Conservation (phyloP, 78 protist species). For the Dictyostelium brefeldianum region DNA sequence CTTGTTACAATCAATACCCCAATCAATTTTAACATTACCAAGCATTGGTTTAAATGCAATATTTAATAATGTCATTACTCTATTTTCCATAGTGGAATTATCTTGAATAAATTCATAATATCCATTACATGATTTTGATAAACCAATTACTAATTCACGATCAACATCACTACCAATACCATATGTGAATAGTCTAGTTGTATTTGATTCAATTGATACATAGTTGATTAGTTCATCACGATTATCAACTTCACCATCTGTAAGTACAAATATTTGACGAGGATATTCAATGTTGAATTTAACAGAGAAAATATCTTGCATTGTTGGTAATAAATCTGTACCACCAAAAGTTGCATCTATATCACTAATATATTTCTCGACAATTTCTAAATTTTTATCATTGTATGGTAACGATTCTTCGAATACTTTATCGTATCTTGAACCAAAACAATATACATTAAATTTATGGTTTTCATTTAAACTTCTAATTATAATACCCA, state of each 20-base stretch:
- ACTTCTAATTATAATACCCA: slow-evolving; percentile 37
- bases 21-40: slow-evolving; percentile 41
- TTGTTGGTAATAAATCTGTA: slow-evolving; percentile 24
- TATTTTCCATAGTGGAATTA: background rate
- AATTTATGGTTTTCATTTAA: background rate
- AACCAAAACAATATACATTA: slow-evolving; percentile 29
- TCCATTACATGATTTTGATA: slow-evolving; percentile 91
- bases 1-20: background rate
- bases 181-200: slow-evolving; percentile 87
- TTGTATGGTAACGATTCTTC: background rate
- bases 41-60: slow-evolving; percentile 64
- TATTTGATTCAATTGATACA: slow-evolving; percentile 36
- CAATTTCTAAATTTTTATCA: background rate
- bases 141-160: slow-evolving; percentile 87
- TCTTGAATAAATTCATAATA: slow-evolving; percentile 77
- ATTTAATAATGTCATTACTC: slow-evolving; percentile 23
- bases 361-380: background rate
- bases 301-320: background rate
- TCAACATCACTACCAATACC: slow-evolving; percentile 91
- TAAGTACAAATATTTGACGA: slow-evolving; percentile 90
- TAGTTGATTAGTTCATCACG: slow-evolving; percentile 40
- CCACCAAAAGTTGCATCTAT: slow-evolving; percentile 44
- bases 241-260: slow-evolving; percentile 93
- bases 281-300: slow-evolving; percentile 59
- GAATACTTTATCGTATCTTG: background rate